A percentile compares a stretch with the other conserved stretches of the same genome.
Conservation (phyloP, 116 monocot species). For the Trichopus zeylanicus region DNA sequence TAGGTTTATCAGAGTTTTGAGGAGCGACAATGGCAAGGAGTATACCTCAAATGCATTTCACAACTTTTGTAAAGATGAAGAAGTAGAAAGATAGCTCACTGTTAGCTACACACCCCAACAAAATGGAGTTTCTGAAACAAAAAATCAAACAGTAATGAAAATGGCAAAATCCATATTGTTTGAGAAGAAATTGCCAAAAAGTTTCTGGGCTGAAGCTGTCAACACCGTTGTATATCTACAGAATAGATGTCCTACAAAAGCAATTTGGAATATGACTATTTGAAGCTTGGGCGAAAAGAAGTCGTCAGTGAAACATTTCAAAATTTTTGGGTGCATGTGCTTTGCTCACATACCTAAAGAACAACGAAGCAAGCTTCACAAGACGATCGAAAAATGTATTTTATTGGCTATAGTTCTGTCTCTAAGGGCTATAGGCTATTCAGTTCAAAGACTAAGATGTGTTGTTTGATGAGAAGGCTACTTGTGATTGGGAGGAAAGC, state of each 20-base stretch:
- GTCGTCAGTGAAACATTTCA: neutral
- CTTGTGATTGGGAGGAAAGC: neutral
- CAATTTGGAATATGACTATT: neutral
- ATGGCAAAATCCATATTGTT: no score
- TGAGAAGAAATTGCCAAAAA: no score
- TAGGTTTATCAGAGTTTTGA: neutral
- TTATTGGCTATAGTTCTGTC: conserved; percentile 3
- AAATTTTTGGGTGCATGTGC: no score
- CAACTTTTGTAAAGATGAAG: conserved; percentile 1
- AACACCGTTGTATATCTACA: neutral
- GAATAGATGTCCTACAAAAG: no score
- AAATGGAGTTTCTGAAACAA: conserved; percentile 1
- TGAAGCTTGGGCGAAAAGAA: conserved; percentile 7
- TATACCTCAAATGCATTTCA: neutral
- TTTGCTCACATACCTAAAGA: conserved; percentile 5
- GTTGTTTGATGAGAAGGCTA: conserved; percentile 6
- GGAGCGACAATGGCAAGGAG: neutral
- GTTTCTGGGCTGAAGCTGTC: conserved; percentile 11
- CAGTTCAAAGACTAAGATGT: conserved; percentile 13
- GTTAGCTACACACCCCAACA: neutral
- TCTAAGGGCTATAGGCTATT: conserved; percentile 5
- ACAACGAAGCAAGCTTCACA: conserved; percentile 2
- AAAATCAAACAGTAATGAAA: no score
- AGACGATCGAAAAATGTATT: no score
- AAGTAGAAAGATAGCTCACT: neutral